Conservation (phyloP, 1,139 yeast species). For the Taphrina deformans region DNA sequence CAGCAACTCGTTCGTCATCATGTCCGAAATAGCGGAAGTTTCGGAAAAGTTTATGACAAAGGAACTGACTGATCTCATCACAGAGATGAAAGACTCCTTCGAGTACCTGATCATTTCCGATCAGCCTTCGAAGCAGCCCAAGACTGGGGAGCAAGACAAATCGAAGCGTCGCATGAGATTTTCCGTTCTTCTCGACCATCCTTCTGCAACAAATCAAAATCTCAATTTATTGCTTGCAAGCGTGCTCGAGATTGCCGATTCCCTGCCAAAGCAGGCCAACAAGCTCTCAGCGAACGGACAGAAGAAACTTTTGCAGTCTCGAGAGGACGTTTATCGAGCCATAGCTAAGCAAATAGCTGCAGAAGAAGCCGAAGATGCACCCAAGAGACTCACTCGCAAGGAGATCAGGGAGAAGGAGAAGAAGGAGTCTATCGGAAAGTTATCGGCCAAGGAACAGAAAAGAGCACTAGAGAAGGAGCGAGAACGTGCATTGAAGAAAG, state of each 20-base stretch:
- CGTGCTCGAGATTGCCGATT: conserved; percentile 56
- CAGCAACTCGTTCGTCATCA: conserved; percentile 71
- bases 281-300: conserved; percentile 52
- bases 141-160: conserved; percentile 56
- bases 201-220: conserved; percentile 13
- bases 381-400: conserved; percentile 69
- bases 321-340: conserved; percentile 57
- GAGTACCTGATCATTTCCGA: conserved; percentile 79
- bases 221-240: conserved; percentile 34
- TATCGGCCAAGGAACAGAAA: conserved; percentile 63
- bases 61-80: conserved; percentile 54
- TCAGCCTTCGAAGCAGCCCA: conserved; percentile 52
- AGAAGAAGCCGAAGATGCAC: conserved; percentile 72
- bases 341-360: conserved; percentile 51
- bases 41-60: conserved; percentile 64
- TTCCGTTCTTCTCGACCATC: conserved; percentile 9
- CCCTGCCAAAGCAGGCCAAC: conserved; percentile 52
- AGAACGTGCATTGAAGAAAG: conserved; percentile 34
- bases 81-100: conserved; percentile 54
- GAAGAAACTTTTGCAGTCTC: conserved; percentile 54
- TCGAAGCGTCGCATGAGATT: not conserved
- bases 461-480: conserved; percentile 41
- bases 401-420: conserved; percentile 62
- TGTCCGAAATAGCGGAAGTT: conserved; percentile 85
- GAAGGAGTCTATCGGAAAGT: conserved; percentile 67